Percentiles rank a stretch among this genome's conserved stretches.
These are phyloP conservation scores for Pseudogymnoascus sp. DNA, from an alignment of 2,329 filamentous ascomycete species.

Conservation along the genomic window DNA sequence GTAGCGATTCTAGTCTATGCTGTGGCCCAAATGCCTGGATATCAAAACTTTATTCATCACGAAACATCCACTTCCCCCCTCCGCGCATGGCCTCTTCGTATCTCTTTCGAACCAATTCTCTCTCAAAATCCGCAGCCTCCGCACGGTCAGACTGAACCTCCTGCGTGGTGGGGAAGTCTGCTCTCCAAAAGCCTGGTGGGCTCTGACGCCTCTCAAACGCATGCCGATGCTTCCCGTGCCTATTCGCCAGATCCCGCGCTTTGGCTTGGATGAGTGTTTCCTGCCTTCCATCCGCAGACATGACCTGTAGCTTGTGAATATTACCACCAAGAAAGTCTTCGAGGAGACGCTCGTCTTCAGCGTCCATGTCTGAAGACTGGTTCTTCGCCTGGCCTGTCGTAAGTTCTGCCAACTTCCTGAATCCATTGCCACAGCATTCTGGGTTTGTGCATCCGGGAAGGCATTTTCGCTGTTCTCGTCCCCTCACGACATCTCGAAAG, in stretches of 20 bases:
- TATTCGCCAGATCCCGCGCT: slow-evolving; percentile 63
- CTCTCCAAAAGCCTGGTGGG: slow-evolving; percentile 84
- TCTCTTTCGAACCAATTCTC: slow-evolving; percentile 59
- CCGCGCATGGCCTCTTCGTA: slow-evolving; percentile 74
- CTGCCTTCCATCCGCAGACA: slow-evolving; percentile 53
- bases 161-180: slow-evolving; percentile 84
- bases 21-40: slow-evolving; percentile 1
- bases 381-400: slow-evolving; percentile 18
- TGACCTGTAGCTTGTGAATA: slow-evolving; percentile 50
- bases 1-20: neutral
- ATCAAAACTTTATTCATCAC: slow-evolving; percentile 51
- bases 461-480: slow-evolving; percentile 48
- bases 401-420: slow-evolving; percentile 24
- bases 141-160: slow-evolving; percentile 59
- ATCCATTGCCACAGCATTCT: slow-evolving; percentile 40
- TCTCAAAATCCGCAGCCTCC: slow-evolving; percentile 56
- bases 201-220: slow-evolving; percentile 62
- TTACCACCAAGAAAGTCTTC: slow-evolving; percentile 49
- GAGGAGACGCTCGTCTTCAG: slow-evolving; percentile 42
- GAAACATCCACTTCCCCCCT: slow-evolving; percentile 71
- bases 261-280: slow-evolving; percentile 69
- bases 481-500: slow-evolving; percentile 52
- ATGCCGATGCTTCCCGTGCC: slow-evolving; percentile 69
- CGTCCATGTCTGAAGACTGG: slow-evolving; percentile 12
- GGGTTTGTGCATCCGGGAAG: slow-evolving; percentile 53